Conservation (phyloP, 805 yeast genomes). For the Nadsonia fulvescens region DNA sequence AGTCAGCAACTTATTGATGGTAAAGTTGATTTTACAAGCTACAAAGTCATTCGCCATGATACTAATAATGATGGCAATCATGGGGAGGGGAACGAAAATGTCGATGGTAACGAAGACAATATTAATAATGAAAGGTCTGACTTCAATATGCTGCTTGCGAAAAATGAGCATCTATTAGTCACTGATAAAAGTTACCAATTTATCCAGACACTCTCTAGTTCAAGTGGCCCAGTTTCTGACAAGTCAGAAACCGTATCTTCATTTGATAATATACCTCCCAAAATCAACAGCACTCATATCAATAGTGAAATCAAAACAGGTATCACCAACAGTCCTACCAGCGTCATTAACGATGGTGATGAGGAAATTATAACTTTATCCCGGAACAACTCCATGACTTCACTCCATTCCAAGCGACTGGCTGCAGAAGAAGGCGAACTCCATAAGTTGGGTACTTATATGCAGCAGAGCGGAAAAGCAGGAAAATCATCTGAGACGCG, state of each 20-base stretch:
- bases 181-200: too few species aligned
- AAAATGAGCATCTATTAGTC: too few species aligned
- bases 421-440: constrained; percentile 88
- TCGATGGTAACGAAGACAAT: constrained; percentile 1
- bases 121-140: too few species aligned
- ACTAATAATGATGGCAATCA: constrained; percentile 4
- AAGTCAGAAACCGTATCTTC: too few species aligned
- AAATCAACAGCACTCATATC: too few species aligned
- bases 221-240: too few species aligned
- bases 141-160: too few species aligned
- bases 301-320: too few species aligned
- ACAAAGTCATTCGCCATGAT: background rate
- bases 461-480: constrained; percentile 34
- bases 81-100: constrained; percentile 3
- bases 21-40: background rate
- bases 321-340: too few species aligned
- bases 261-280: too few species aligned
- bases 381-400: constrained; percentile 14
- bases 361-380: constrained; percentile 5
- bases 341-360: constrained; percentile 5
- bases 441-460: constrained; percentile 70
- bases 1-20: background rate
- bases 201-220: too few species aligned
- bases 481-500: constrained; percentile 5
- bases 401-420: constrained; percentile 48